A percentile compares a stretch with the other conserved stretches of the same genome.
Conservation (phyloP, 2,329 filamentous ascomycete species). For the Diaporthe helianthi region DNA sequence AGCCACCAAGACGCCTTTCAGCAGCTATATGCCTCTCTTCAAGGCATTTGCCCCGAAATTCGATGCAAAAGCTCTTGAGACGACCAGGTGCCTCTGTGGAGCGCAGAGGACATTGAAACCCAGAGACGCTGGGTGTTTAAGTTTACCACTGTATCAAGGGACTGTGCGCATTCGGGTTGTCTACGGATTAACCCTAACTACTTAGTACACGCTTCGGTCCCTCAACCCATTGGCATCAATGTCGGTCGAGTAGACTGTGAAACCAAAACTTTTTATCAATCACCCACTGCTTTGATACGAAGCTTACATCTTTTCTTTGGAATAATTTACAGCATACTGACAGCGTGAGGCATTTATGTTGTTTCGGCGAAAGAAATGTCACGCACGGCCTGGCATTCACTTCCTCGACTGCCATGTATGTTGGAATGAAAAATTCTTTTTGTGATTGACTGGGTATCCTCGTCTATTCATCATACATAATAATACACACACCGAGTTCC, state of each 20-base stretch:
- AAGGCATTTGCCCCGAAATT: not conserved
- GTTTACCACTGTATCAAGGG: too few species aligned
- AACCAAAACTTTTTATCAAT: too few species aligned
- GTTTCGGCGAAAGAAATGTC: not conserved
- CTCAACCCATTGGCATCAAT: too few species aligned
- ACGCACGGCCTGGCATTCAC: not conserved
- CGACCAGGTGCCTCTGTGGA: slow-evolving; percentile 35
- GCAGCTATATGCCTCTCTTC: slow-evolving; percentile 38
- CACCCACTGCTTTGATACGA: not conserved
- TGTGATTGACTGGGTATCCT: slow-evolving; percentile 9
- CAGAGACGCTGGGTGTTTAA: too few species aligned
- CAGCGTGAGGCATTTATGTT: not conserved
- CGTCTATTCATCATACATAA: slow-evolving; percentile 19
- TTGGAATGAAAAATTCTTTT: not conserved
- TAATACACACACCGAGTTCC: not conserved
- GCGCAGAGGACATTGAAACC: slow-evolving; percentile 27
- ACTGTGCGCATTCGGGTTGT: too few species aligned
- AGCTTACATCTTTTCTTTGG: not conserved
- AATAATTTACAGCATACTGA: not conserved
- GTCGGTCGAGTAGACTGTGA: not conserved
- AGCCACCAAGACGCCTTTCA: slow-evolving; percentile 13
- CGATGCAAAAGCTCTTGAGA: slow-evolving; percentile 31
- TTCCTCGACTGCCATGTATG: not conserved
- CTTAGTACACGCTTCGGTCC: not conserved
- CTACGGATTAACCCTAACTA: too few species aligned